phyloP scores from a whole-genome alignment of 768 basidiomycete species.

The Lentinula sp. region DNA sequence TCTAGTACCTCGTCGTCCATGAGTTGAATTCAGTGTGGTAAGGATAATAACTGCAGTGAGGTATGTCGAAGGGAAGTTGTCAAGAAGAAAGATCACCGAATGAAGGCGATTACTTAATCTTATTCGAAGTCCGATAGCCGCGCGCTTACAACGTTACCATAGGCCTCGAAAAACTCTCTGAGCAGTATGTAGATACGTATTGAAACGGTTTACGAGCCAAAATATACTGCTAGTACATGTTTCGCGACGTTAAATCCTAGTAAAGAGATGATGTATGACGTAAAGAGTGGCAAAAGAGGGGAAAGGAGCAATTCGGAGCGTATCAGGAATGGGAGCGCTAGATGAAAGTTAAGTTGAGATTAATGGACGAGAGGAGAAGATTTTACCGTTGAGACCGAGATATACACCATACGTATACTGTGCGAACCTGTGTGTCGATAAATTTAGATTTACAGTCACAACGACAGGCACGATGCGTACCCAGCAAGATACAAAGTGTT shows the following conservation, averaged over 20 bases:
- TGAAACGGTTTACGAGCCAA: slow-evolving; percentile 35
- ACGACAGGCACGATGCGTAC: slow-evolving; percentile 33
- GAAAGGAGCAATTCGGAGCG: slow-evolving; percentile 88
- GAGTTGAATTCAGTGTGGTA: not conserved
- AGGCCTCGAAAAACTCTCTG: not conserved
- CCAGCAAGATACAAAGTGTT: slow-evolving; percentile 90
- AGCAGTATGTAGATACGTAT: not conserved
- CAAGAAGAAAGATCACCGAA: not conserved
- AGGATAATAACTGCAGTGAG: not conserved
- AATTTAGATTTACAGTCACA: not conserved
- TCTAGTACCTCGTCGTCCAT: slow-evolving; percentile 44
- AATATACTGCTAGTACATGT: slow-evolving; percentile 76
- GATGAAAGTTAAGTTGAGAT: slow-evolving; percentile 10
- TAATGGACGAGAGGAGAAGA: slow-evolving; percentile 2
- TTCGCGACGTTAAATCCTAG: slow-evolving; percentile 89
- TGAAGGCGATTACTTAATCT: not conserved
- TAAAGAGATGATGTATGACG: slow-evolving; percentile 78
- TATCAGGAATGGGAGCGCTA: slow-evolving; percentile 91
- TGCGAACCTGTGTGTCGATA: slow-evolving; percentile 47
- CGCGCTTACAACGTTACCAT: not conserved
- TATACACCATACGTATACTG: slow-evolving; percentile 93
- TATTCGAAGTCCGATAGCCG: not conserved
- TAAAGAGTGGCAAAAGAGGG: slow-evolving; percentile 82
- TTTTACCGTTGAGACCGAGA: slow-evolving; percentile 73
- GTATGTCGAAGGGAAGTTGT: not conserved